Evolutionary conservation across 2,329 filamentous ascomycete genomes (phyloP).

Genomic region (Trichoderma guizhouense): DNA sequence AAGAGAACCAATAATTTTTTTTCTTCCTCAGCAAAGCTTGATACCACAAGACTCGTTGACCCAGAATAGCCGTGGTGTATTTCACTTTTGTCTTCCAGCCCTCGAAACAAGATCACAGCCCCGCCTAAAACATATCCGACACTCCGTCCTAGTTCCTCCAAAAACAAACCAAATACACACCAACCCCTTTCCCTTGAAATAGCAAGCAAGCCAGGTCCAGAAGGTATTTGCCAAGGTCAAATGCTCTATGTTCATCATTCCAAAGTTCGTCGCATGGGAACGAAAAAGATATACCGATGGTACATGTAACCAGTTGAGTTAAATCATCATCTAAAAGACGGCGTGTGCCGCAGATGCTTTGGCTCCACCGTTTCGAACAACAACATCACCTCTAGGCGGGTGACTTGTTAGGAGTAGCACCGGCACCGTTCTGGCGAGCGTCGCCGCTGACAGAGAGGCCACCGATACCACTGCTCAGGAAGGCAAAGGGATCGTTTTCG

Average conservation of each 20-base stretch:
- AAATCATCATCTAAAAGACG: conserved; percentile 27
- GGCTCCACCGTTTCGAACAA: conserved; percentile 17
- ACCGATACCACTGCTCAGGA: conserved; percentile 71
- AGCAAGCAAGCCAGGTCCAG: conserved; percentile 41
- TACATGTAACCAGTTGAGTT: conserved; percentile 22
- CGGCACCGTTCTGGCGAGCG: conserved; percentile 59
- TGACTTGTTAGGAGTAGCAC: conserved; percentile 56
- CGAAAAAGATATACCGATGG: conserved; percentile 27
- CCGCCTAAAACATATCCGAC: conserved; percentile 38
- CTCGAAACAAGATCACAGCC: conserved; percentile 34
- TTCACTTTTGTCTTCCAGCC: conserved; percentile 42
- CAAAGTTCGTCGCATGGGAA: conserved; percentile 34
- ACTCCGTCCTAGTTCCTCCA: conserved; percentile 35
- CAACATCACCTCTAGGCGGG: conserved; percentile 45
- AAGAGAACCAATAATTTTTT: conserved; percentile 20
- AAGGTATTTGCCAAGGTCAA: conserved; percentile 44
- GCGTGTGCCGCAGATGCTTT: conserved; percentile 27
- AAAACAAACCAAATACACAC: conserved; percentile 35
- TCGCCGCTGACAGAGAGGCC: conserved; percentile 69
- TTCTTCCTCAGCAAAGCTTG: conserved; percentile 29
- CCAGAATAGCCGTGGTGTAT: conserved; percentile 37
- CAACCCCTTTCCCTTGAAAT: conserved; percentile 38
- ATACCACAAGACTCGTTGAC: conserved; percentile 31
- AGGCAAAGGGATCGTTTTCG: conserved; percentile 75
- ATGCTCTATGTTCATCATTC: conserved; percentile 45